Base-by-base conservation (phyloP, 495 filamentous ascomycete genomes). In the Penicillium subrubescens region DNA sequence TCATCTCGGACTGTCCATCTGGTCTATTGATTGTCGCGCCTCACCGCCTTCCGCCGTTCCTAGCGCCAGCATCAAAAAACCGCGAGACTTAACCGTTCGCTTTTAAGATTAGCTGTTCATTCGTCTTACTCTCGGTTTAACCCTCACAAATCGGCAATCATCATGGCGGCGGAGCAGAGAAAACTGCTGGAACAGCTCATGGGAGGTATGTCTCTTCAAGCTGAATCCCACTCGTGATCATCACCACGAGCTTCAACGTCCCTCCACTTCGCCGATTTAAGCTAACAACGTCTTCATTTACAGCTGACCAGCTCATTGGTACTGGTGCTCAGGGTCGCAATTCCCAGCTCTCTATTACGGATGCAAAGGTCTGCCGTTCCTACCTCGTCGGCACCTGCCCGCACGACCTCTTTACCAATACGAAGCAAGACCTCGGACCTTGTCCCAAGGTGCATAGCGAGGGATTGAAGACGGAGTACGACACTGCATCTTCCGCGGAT, bases 361-460 rank as follows among this genome's bases (percentile, higher is more conserved):
- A 99, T 78, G 83, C 90, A 37, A 97, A 96, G 80, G 91, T 97
- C 66, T 99, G 95, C 82, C 92, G 93, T 58, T 97, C 93, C 61
- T 97, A 93, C 79, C 86, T 99, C 57, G 92, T 87, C 64, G 95
- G 95, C 67, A 96, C 91, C 44, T 99, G 95, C 75, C 95, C 95
- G 6, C 94, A 97, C 82, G 95, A 99, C 80, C 93, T 98, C 73
- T 99, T 99, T 86, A 98, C 94, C 64, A 99, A 99, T 81, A 99
- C 95, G 44, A 98, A 97, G 79, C 92, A 97, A 85, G 95, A 99
- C 75, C 85, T 97, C 34, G 95, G 95, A 21, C 88, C 88, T 0
- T 99, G 95, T 71, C 87, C 92, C 37, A 95, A 95, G 77, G 87
- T 94, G 46, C 95, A 99, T 78, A 91, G 87, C 60, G 94, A 97